Evolutionary conservation across 768 basidiomycete species (phyloP).

Genomic region (Pisolithus tinctorius): DNA sequence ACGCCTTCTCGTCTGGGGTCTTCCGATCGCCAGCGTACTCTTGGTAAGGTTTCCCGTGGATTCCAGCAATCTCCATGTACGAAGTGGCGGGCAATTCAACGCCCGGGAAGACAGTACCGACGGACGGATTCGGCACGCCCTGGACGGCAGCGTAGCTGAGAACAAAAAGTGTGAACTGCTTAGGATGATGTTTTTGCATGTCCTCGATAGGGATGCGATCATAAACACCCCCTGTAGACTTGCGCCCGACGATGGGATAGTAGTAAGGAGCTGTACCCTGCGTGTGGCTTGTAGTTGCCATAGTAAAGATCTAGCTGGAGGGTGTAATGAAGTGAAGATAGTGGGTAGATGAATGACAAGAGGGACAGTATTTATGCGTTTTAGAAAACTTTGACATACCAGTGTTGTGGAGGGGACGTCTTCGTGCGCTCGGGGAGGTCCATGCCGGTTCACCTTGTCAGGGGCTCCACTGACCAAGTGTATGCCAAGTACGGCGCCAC

Average conservation of each 20-base stretch:
- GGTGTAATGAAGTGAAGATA: too few species aligned
- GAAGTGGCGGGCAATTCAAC: constrained; percentile 4
- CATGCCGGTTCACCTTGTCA: too few species aligned
- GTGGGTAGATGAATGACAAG: too few species aligned
- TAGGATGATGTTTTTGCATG: constrained; percentile 11
- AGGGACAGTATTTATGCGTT: too few species aligned
- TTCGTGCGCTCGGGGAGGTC: too few species aligned
- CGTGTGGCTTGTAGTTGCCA: not conserved
- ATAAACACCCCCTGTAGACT: constrained; percentile 6
- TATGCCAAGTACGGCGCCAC: too few species aligned
- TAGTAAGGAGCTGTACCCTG: constrained; percentile 1
- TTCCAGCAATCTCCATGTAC: constrained; percentile 18
- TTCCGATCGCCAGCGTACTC: constrained; percentile 21
- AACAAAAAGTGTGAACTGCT: constrained; percentile 23
- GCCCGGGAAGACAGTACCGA: not conserved
- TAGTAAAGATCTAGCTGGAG: too few species aligned
- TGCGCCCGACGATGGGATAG: constrained; percentile 17
- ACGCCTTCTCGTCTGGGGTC: constrained; percentile 4
- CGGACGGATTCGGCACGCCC: not conserved
- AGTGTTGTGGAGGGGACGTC: too few species aligned
- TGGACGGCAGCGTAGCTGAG: constrained; percentile 14
- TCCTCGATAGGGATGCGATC: constrained; percentile 20
- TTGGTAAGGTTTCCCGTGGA: constrained; percentile 14
- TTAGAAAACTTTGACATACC: too few species aligned
- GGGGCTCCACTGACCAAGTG: too few species aligned